Percentiles rank a stretch among this genome's conserved stretches.
phyloP scores from a whole-genome alignment of 352 stramenopile genomes.

The Phytopythium oedochilum region DNA sequence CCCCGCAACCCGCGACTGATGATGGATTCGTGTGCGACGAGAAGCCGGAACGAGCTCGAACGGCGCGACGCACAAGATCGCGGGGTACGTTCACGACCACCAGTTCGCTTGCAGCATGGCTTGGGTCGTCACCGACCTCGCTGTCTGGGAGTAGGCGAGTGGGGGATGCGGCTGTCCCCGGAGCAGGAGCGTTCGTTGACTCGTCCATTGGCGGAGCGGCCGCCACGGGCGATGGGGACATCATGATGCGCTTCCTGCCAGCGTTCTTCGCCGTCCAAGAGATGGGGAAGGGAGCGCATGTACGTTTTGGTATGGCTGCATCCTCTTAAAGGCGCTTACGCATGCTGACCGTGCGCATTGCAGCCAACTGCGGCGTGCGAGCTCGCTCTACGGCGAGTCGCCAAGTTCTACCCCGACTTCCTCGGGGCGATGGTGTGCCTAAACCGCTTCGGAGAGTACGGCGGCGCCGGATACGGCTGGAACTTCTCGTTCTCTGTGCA shows the following conservation, averaged over 20 bases:
- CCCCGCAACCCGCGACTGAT: too few species aligned
- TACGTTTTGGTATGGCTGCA: conserved; percentile 15
- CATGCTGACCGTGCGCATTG: background rate
- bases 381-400: conserved; percentile 45
- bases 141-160: conserved; percentile 53
- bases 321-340: background rate
- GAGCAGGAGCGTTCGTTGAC: conserved; percentile 86
- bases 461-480: conserved; percentile 71
- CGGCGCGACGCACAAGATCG: conserved; percentile 87
- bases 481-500: conserved; percentile 70
- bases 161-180: conserved; percentile 79
- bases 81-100: conserved; percentile 37
- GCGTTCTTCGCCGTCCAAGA: conserved; percentile 80
- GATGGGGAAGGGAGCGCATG: conserved; percentile 68
- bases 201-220: conserved; percentile 73
- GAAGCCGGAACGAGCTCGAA: conserved; percentile 87
- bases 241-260: conserved; percentile 92
- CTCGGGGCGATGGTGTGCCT: conserved; percentile 79
- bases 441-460: conserved; percentile 65
- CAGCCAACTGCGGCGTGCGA: conserved; percentile 64
- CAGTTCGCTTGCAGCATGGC: background rate
- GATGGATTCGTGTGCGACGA: background rate
- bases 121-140: too few species aligned
- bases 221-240: conserved; percentile 85
- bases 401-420: conserved; percentile 48